phyloP scores from a whole-genome alignment of 257 asterid genomes.

The Galeopsis tetrahit region DNA sequence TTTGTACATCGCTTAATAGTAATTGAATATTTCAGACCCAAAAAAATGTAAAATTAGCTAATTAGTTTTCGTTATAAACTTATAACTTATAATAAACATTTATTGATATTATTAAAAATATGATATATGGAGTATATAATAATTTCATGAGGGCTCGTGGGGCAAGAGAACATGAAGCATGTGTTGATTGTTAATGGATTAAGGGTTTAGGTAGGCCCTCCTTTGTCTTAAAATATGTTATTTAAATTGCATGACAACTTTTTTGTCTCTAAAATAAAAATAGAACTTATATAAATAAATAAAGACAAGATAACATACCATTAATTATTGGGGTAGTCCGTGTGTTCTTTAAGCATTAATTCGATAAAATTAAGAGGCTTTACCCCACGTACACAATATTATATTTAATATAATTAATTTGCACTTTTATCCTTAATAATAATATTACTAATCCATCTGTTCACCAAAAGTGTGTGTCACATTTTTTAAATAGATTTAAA shows the following conservation, averaged over 20 bases:
- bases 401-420: too few species aligned
- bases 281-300: background rate
- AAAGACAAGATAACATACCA: background rate
- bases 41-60: too few species aligned
- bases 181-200: slow-evolving; percentile 34
- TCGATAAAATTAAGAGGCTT: too few species aligned
- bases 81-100: background rate
- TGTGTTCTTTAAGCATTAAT: slow-evolving; percentile 22
- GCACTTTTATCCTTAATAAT: too few species aligned
- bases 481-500: too few species aligned
- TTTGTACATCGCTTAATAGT: too few species aligned
- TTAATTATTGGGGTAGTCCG: slow-evolving; percentile 26
- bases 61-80: background rate
- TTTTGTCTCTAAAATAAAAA: background rate
- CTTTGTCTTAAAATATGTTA: slow-evolving; percentile 31
- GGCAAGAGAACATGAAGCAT: slow-evolving; percentile 33
- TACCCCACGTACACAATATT: too few species aligned
- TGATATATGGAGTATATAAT: background rate
- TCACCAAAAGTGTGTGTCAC: too few species aligned
- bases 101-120: background rate
- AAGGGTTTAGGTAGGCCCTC: slow-evolving; percentile 30
- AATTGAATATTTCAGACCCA: background rate
- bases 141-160: background rate
- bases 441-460: too few species aligned
- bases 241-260: slow-evolving; percentile 4